Percentiles rank a stretch among this genome's conserved stretches.
Evolutionary conservation across 2,329 filamentous ascomycete genomes (phyloP).

Genomic region (Aspergillus candidus): DNA sequence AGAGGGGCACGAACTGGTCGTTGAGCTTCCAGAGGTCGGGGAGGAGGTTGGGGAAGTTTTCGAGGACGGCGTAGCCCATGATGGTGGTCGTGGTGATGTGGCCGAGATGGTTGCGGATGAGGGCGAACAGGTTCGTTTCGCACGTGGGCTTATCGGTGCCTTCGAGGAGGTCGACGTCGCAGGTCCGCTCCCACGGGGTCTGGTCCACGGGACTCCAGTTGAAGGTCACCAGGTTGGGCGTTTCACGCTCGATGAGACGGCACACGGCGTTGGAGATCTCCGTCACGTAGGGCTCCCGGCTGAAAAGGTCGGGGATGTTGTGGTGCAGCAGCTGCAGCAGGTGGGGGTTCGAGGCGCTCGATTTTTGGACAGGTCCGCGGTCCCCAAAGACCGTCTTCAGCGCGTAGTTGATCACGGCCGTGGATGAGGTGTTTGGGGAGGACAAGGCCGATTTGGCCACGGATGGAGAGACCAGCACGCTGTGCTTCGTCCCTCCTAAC

Average conservation of each 20-base stretch:
- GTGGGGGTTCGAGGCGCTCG: constrained; percentile 29
- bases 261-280: constrained; percentile 35
- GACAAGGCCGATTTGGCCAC: constrained; percentile 40
- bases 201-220: constrained; percentile 56
- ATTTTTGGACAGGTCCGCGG: constrained; percentile 29
- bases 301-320: constrained; percentile 35
- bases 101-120: constrained; percentile 54
- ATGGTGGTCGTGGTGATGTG: constrained; percentile 42
- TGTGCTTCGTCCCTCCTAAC: constrained; percentile 45
- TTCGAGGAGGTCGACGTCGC: constrained; percentile 39
- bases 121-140: constrained; percentile 47
- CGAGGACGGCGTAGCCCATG: constrained; percentile 48
- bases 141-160: constrained; percentile 38
- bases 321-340: constrained; percentile 37
- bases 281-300: constrained; percentile 43
- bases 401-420: constrained; percentile 28
- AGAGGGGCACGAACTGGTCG: constrained; percentile 47
- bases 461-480: constrained; percentile 46
- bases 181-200: constrained; percentile 55
- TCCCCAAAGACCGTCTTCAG: constrained; percentile 42
- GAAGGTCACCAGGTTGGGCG: constrained; percentile 55
- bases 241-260: constrained; percentile 37
- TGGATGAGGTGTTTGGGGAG: constrained; percentile 22
- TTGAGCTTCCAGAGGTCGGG: constrained; percentile 54
- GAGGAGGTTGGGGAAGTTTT: constrained; percentile 48